Conservation (phyloP, 805 yeast species). For the Nakazawaea wyomingensis region DNA sequence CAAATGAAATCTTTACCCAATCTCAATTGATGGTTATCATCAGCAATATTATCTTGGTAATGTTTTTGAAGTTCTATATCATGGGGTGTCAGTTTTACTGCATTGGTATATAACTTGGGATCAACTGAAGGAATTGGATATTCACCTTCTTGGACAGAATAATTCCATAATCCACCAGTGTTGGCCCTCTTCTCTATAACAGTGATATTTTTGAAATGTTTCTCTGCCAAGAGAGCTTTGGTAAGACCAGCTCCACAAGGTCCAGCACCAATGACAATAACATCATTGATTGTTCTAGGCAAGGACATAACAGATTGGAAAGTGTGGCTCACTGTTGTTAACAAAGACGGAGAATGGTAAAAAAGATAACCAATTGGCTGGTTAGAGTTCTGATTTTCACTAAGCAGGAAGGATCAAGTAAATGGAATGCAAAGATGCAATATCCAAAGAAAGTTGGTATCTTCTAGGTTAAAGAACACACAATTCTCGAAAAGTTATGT, state of each 20-base stretch:
- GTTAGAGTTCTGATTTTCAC: no score
- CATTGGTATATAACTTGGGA: slow-evolving; percentile 16
- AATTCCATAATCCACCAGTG: slow-evolving; percentile 85
- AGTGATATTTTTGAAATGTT: slow-evolving; percentile 39
- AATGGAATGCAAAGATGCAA: no score
- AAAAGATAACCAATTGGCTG: no score
- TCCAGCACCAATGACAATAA: slow-evolving; percentile 77
- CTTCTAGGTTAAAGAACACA: no score
- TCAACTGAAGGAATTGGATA: slow-evolving; percentile 26
- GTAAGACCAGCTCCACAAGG: slow-evolving; percentile 68
- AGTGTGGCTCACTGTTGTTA: no score
- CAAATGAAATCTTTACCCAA: slow-evolving; percentile 27
- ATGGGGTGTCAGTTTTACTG: slow-evolving; percentile 1
- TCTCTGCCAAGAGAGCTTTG: slow-evolving; percentile 54
- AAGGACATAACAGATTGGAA: no score
- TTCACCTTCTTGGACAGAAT: slow-evolving; percentile 27
- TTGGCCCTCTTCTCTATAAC: slow-evolving; percentile 53
- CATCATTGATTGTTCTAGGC: slow-evolving; percentile 21
- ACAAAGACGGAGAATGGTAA: no score
- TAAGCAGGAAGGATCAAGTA: no score
- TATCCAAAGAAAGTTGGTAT: no score
- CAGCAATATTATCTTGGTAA: slow-evolving; percentile 5
- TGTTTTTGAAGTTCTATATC: slow-evolving; percentile 1
- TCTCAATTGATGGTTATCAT: slow-evolving; percentile 1
- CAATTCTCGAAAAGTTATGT: no score